These are phyloP conservation scores for Candida freyschussii DNA, from an alignment of 1,139 yeast genomes.

Conservation along the genomic window DNA sequence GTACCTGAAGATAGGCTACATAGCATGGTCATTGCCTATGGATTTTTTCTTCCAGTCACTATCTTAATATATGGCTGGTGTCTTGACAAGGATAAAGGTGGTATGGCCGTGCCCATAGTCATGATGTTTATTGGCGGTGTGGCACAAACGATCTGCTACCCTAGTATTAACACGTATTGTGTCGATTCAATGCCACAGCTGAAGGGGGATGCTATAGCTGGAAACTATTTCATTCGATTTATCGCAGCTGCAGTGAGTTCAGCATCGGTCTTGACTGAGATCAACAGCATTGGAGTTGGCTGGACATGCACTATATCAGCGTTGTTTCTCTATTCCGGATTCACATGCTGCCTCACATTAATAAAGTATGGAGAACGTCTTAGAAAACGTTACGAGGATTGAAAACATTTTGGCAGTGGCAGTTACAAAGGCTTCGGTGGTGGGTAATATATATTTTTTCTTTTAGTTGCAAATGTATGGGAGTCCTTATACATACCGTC, in stretches of 20 bases:
- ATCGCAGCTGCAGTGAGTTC: conserved; percentile 47
- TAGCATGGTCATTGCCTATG: conserved; percentile 33
- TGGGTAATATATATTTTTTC: too few species aligned
- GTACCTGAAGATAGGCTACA: conserved; percentile 49
- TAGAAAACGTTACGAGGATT: too few species aligned
- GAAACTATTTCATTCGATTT: conserved; percentile 46
- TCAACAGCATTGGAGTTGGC: conserved; percentile 46
- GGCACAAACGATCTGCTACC: conserved; percentile 46
- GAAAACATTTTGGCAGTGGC: too few species aligned
- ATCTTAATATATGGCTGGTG: conserved; percentile 51
- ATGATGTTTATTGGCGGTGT: conserved; percentile 43
- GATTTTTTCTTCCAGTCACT: conserved; percentile 35
- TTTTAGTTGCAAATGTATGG: too few species aligned
- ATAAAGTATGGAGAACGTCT: conserved; percentile 17
- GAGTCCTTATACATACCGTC: too few species aligned
- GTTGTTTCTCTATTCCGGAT: conserved; percentile 12
- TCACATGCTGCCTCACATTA: conserved; percentile 7
- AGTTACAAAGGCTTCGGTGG: too few species aligned
- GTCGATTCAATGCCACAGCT: conserved; percentile 51
- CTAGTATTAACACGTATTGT: conserved; percentile 49
- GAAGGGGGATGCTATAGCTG: conserved; percentile 49
- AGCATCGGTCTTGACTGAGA: conserved; percentile 41
- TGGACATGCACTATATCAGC: conserved; percentile 44
- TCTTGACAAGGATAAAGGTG: conserved; percentile 43
- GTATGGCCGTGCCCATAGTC: conserved; percentile 48